Conservation (phyloP, 2,329 filamentous ascomycete species). For the Huntiella abstrusa region DNA sequence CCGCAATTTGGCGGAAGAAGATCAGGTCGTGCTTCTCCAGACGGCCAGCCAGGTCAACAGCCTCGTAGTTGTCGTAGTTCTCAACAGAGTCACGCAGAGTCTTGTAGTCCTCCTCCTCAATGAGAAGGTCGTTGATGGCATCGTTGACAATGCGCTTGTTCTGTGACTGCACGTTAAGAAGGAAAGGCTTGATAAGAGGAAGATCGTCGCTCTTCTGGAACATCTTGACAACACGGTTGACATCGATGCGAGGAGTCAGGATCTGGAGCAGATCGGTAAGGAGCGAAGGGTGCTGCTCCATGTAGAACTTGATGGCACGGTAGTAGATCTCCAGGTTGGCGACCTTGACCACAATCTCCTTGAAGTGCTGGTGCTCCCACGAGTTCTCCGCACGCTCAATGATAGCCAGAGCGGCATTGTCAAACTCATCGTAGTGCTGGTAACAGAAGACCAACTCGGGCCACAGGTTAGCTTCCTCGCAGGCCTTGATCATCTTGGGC, state of each 20-base stretch:
- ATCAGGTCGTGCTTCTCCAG: conserved; percentile 95
- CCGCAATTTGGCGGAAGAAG: conserved; percentile 97
- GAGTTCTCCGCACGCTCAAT: conserved; percentile 96
- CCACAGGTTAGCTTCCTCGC: conserved; percentile 90
- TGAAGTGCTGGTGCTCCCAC: conserved; percentile 99
- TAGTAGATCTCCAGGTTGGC: conserved; percentile 99
- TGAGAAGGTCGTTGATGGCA: conserved; percentile 91
- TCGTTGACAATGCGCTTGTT: conserved; percentile 98
- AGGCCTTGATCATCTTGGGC: conserved; percentile 85
- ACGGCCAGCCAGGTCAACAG: conserved; percentile 74
- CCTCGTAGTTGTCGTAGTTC: conserved; percentile 98
- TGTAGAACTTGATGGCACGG: conserved; percentile 87
- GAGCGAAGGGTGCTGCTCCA: conserved; percentile 89
- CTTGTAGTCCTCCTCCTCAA: conserved; percentile 99
- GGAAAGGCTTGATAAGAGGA: conserved; percentile 94
- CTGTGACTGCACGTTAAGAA: conserved; percentile 86
- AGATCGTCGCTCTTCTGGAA: conserved; percentile 98
- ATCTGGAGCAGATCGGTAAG: conserved; percentile 89
- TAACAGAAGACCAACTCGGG: conserved; percentile 96
- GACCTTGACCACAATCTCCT: conserved; percentile 95
- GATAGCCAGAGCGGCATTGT: conserved; percentile 90
- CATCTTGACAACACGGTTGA: conserved; percentile 97
- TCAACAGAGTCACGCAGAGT: conserved; percentile 92
- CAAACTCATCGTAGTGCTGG: conserved; percentile 95
- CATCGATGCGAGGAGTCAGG: conserved; percentile 83